Base-by-base conservation (phyloP, 2,329 filamentous ascomycete genomes). In the Pseudocercospora crystallina region DNA sequence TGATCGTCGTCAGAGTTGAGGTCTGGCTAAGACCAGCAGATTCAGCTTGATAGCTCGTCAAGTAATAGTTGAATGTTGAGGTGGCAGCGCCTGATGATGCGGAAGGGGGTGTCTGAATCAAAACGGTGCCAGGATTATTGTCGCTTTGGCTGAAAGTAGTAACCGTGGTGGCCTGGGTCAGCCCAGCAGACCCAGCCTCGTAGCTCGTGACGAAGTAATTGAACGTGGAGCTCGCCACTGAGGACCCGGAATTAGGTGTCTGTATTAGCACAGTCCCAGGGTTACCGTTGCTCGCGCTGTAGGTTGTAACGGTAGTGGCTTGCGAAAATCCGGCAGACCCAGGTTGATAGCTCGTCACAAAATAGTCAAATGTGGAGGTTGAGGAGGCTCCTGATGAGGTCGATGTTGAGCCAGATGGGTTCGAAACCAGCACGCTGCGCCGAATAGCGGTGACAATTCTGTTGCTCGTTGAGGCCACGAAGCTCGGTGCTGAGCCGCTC, bases 341-440 rank as follows among this genome's bases (percentile, higher is more conserved):
- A n/a, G n/a, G n/a, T 2, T 40, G 45, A 31, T 49, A 55, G 14
- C 14, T 15, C 34, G 49, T 48, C 14, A 52, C 38, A 15, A 43
- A 47, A 17, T 39, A 39, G 41, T 34, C 30, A 9, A 32, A 33
- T 7, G 41, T 43, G 13, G 41, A 43, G 13, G 30, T 33, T 3
- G 41, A 43, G n/a, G n/a, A n/a, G n/a, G n/a, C n/a, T n/a, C n/a
- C n/a, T 13, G 40, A 26, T 13, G 40, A 43, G 13, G 13, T 14
- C 29, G 41, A 31, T 8, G 14, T 43, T 4, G 11, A 26, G 11
- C 29, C 20, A 43, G 11, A 14, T 31, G 15, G 13, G 40, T 43
- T 13, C 40, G 29, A 31, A n/a, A n/a, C n/a, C 47, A 32, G 39
- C 39, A 15, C 34, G 20, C 5, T 36, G 33, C n/a, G n/a, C n/a